Conservation (phyloP, 169 alveolate genomes). For the Plasmodium billcollinsi region DNA sequence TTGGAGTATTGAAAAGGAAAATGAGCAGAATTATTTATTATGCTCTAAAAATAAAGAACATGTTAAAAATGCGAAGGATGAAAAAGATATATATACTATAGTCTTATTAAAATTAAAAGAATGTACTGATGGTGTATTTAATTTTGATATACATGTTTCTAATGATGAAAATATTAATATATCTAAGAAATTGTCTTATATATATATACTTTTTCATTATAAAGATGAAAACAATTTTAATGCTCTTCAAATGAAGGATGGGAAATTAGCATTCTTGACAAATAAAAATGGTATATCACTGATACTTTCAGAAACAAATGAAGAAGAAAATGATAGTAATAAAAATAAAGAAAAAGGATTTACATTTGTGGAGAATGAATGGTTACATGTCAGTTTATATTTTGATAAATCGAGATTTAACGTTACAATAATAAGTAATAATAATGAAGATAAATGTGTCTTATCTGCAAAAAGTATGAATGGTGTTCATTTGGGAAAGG, state of each 20-base stretch:
- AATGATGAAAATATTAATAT: conserved; percentile 9
- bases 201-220: conserved; percentile 59
- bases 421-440: conserved; percentile 20
- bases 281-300: conserved; percentile 58
- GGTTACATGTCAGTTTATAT: conserved; percentile 79
- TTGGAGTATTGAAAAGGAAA: conserved; percentile 44
- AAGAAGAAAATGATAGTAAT: conserved; percentile 77
- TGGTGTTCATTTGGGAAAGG: conserved; percentile 77
- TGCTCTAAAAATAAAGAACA: conserved; percentile 31
- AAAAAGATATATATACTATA: conserved; percentile 13
- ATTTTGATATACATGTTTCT: conserved; percentile 33
- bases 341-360: conserved; percentile 7
- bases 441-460: conserved; percentile 70
- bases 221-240: conserved; percentile 53
- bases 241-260: conserved; percentile 46
- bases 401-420: conserved; percentile 77
- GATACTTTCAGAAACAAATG: conserved; percentile 79
- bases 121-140: conserved; percentile 53
- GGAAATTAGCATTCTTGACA: conserved; percentile 30
- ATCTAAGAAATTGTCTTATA: neutral
- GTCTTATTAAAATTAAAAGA: conserved; percentile 55
- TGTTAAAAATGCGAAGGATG: neutral
- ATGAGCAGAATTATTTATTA: conserved; percentile 35
- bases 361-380: conserved; percentile 40
- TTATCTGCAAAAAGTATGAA: conserved; percentile 72